Conservation (phyloP, 768 basidiomycete genomes). For the Asterophora parasitica region DNA sequence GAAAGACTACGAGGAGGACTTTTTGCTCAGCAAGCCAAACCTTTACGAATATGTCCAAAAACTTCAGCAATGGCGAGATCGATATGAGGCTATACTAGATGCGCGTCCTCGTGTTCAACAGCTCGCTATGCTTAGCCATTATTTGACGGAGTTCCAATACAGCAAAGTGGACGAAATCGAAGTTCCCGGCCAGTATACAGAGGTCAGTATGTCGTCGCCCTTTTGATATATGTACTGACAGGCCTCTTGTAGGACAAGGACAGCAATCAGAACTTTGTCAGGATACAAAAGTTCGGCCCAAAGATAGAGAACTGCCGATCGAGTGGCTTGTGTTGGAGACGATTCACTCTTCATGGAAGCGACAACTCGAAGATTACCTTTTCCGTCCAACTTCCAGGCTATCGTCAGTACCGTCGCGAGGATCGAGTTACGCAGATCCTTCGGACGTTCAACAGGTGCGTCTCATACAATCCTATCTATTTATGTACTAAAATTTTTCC, state of each 20-base stretch:
- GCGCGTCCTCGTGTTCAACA: conserved; percentile 78
- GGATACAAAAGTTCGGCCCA: conserved; percentile 86
- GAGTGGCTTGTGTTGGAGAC: conserved; percentile 82
- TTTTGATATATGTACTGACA: background rate
- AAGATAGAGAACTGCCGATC: conserved; percentile 88
- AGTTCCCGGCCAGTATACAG: conserved; percentile 97
- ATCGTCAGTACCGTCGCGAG: conserved; percentile 83
- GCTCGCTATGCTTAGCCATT: conserved; percentile 84
- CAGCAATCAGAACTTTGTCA: conserved; percentile 83
- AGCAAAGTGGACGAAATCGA: conserved; percentile 97
- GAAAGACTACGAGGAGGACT: conserved; percentile 91
- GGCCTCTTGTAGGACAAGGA: conserved; percentile 75
- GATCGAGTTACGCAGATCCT: conserved; percentile 89
- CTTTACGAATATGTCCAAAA: conserved; percentile 85
- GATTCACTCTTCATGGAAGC: conserved; percentile 85
- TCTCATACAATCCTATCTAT: background rate
- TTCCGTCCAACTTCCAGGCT: conserved; percentile 83
- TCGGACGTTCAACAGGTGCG: conserved; percentile 90
- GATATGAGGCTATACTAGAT: conserved; percentile 82
- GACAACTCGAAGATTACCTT: conserved; percentile 90
- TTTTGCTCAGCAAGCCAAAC: conserved; percentile 71
- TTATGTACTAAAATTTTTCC: background rate
- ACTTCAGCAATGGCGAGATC: conserved; percentile 91
- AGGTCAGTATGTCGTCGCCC: conserved; percentile 44
- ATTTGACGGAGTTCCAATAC: conserved; percentile 96